Base-by-base conservation (phyloP, 495 filamentous ascomycete genomes). In the Penicillium longicatenatum region DNA sequence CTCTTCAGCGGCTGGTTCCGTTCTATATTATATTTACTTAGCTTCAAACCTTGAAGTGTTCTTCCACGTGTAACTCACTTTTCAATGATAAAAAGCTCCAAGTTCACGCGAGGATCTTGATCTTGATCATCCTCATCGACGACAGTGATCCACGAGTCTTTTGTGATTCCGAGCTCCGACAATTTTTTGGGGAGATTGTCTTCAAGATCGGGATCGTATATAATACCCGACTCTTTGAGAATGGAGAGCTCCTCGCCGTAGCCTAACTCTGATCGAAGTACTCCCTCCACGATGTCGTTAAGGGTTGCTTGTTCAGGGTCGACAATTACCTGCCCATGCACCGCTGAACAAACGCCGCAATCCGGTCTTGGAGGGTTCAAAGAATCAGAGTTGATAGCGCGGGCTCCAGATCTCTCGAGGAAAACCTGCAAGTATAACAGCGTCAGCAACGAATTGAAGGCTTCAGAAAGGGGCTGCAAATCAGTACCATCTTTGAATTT, bases 121-220 rank as follows among this genome's bases (percentile, higher is more conserved):
- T 96, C 92, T 26, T 86, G 82, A 29, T 97, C 92, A 63, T 97
- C 93, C 3, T 97, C 91, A 64, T 98, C 95, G 6, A 88, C 82
- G 45, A 98, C 76, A 1, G 92, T 97, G 52, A 98, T 66, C 65
- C 95, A 93, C 57, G 83, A 86, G 58, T 90, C 88, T 19, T 81
- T 73, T 53, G 82, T 83, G 63, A 86, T 77, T 65, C 90, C 92
- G 2, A 96, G 78, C n/a, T 96, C 89, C 19, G 70, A 78, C 26
- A 98, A 81, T 44, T 86, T 89, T 75, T 91, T 94, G 1, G 73
- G 66, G 1, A 98, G 75, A 59, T 97, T 94, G 58, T 96, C 92
- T 7, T 91, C 90, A 59, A 93, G 79, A 54, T 98, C 94, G 0
- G 85, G 84, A 64, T 97, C 94, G 65, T 95, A 99, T 6, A 98